Base-by-base conservation (phyloP, 352 stramenopile species). In the Phytophthora lateralis region DNA sequence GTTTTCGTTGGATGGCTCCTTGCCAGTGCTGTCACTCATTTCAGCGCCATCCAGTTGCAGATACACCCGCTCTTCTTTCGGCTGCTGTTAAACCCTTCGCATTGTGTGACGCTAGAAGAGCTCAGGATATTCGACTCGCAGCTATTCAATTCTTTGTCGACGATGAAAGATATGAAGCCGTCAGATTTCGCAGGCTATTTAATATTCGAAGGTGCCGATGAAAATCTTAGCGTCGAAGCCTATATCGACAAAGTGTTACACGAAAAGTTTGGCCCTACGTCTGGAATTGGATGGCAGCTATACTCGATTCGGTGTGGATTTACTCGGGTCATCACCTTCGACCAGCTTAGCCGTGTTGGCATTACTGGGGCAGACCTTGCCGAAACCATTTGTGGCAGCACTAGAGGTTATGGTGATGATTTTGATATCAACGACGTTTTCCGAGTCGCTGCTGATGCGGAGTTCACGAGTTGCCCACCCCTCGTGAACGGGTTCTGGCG, bases 1-100 rank as follows among this genome's bases (percentile, higher is more conserved):
- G 37, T 49, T 12, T 91, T 93, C 37, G 45, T 80, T 6, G 84
- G 81, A 14, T 91, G 81, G 81, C 75, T 90, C n/a, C 12, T 93
- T 15, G 81, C 75, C 3, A 80, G 69, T 29, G 76, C 78, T 11
- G 20, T 93, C 15, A 53, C 73, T 0, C 80, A 93, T 24, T 76
- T 68, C 26, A 69, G 63, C 29, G 62, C 61, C 29, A 71, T 78
- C 21, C 59, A 78, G 30, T 51, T 85, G 3, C 66, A 34, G 26
- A 38, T 90, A 3, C 76, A 90, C 48, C 55, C 38, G 6, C 61
- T 90, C 1, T 54, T 93, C 20, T 89, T 90, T 48, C 53, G 69
- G 3, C 44, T 89, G 26, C 17, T 93, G 43, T 50, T 88, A 5
- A 42, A 82, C 18, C 38, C 57, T 32, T 32, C 53, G 11, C 60